Percentiles rank a stretch among this genome's conserved stretches.
Evolutionary conservation across 176 grass and related monocot genomes (phyloP).

Genomic region (bread wheat (Triticum aestivum)): DNA sequence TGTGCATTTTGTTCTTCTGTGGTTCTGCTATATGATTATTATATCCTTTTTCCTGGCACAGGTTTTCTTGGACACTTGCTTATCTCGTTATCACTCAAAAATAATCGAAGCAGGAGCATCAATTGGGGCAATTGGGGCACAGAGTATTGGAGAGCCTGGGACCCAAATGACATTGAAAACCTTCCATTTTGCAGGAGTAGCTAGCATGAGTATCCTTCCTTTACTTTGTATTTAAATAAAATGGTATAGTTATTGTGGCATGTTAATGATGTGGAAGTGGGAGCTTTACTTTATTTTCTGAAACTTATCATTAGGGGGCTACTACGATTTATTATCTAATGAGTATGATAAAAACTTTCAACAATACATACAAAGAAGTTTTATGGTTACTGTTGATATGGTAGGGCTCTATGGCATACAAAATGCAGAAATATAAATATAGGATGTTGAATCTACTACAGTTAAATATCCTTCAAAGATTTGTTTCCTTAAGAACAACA

Average conservation of each 20-base stretch:
- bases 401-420: neutral
- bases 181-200: constrained; percentile 99
- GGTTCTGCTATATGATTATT: neutral
- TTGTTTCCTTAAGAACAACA: constrained; percentile 44
- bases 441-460: neutral
- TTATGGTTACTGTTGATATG: neutral
- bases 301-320: neutral
- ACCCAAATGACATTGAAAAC: constrained; percentile 99
- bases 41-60: constrained; percentile 32
- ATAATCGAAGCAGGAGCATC: constrained; percentile 87
- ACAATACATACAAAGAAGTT: neutral
- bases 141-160: constrained; percentile 97
- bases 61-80: constrained; percentile 95
- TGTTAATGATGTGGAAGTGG: neutral
- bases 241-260: neutral
- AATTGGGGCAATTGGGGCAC: constrained; percentile 88
- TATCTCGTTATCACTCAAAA: constrained; percentile 84
- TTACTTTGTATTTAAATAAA: constrained; percentile 26
- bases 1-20: neutral
- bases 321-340: neutral
- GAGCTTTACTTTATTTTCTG: neutral
- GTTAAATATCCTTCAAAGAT: neutral
- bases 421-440: constrained; percentile 4
- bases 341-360: constrained; percentile 20
- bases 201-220: constrained; percentile 94